These are phyloP conservation scores for Talaromyces albobiverticillius DNA, from an alignment of 2,329 filamentous ascomycete species.

Conservation along the genomic window DNA sequence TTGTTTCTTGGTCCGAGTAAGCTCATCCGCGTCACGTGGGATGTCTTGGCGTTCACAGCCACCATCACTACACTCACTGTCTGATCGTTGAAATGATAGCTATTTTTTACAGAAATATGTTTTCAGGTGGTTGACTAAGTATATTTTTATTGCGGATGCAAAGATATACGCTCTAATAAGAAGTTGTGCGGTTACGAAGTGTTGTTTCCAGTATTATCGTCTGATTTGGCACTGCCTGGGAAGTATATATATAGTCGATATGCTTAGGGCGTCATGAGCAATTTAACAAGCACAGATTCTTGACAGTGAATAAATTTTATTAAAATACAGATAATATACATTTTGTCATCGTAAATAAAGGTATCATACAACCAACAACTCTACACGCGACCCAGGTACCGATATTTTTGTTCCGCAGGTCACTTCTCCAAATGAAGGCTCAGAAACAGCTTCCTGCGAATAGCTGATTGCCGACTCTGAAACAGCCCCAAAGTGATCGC, in stretches of 20 bases:
- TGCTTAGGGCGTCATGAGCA: too few relatives aligned
- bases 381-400: slow-evolving; percentile 31
- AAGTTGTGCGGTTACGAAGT: too few relatives aligned
- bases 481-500: slow-evolving; percentile 36
- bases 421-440: too few relatives aligned
- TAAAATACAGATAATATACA: not conserved
- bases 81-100: not conserved
- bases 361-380: slow-evolving; percentile 13
- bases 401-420: slow-evolving; percentile 32
- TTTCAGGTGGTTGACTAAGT: too few relatives aligned
- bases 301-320: too few relatives aligned
- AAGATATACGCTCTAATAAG: too few relatives aligned
- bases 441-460: slow-evolving; percentile 12
- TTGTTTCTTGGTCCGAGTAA: slow-evolving; percentile 12
- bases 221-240: too few relatives aligned
- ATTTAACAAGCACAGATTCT: too few relatives aligned
- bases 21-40: slow-evolving; percentile 29
- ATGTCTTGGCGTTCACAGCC: slow-evolving; percentile 17
- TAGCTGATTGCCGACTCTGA: slow-evolving; percentile 38
- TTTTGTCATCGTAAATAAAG: not conserved
- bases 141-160: too few relatives aligned
- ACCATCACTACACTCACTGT: too few relatives aligned
- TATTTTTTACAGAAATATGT: not conserved
- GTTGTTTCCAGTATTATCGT: too few relatives aligned
- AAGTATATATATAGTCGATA: too few relatives aligned